Evolutionary conservation across 2,329 filamentous ascomycete genomes (phyloP).

Genomic region (Cylindrodendrum hubeiense): DNA sequence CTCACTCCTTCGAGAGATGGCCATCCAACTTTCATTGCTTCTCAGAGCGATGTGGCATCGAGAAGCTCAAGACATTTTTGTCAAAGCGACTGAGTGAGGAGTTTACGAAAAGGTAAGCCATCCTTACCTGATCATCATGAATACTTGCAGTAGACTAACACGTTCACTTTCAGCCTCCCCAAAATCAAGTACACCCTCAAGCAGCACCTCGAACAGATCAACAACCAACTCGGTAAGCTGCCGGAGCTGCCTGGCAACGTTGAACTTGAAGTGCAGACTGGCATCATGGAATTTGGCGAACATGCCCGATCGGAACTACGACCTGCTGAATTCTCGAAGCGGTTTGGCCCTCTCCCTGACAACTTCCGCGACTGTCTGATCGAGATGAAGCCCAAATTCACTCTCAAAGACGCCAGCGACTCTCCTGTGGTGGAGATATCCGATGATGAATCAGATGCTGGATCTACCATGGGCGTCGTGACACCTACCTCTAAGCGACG

Average conservation of each 20-base stretch:
- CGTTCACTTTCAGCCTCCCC: constrained; percentile 56
- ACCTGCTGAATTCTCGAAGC: constrained; percentile 56
- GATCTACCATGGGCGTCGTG: constrained; percentile 32
- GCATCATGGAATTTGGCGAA: constrained; percentile 68
- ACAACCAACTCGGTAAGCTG: constrained; percentile 66
- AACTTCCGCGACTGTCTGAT: constrained; percentile 64
- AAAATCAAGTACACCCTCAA: constrained; percentile 67
- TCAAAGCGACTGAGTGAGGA: constrained; percentile 66
- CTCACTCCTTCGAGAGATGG: constrained; percentile 57
- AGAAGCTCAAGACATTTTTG: constrained; percentile 64
- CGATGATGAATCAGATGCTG: constrained; percentile 54
- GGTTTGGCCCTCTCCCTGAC: constrained; percentile 61
- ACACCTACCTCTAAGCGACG: constrained; percentile 48
- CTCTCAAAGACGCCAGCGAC: constrained; percentile 55
- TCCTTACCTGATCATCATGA: neutral
- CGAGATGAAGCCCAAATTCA: constrained; percentile 60
- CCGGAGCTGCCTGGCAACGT: constrained; percentile 78
- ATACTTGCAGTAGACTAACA: constrained; percentile 40
- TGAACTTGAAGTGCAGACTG: constrained; percentile 72
- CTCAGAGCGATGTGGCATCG: constrained; percentile 64
- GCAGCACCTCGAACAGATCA: constrained; percentile 62
- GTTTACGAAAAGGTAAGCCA: constrained; percentile 62
- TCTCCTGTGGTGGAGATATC: constrained; percentile 53
- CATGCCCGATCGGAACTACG: constrained; percentile 63
- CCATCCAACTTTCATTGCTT: constrained; percentile 62